Evolutionary conservation across 139 green algal genomes (phyloP).

Genomic region (Tetratostichococcus sp.): DNA sequence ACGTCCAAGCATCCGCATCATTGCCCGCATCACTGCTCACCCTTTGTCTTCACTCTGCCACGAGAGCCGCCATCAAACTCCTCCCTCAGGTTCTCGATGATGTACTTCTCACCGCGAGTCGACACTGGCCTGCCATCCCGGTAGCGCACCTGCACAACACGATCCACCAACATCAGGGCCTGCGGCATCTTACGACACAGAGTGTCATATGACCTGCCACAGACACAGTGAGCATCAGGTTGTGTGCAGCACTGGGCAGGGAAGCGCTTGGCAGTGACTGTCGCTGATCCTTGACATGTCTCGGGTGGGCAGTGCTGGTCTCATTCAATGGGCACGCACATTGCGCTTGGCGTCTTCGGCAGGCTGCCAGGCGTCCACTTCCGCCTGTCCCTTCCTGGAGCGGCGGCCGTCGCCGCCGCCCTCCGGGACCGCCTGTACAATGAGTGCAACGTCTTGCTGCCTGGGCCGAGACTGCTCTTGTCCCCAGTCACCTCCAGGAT

Average conservation of each 20-base stretch:
- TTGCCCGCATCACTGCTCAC: conserved; percentile 1
- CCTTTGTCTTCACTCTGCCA: conserved; percentile 58
- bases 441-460: too few species aligned
- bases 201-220: too few species aligned
- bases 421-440: not conserved
- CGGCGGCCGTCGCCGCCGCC: too few species aligned
- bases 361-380: not conserved
- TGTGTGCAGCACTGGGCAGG: too few species aligned
- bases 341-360: not conserved
- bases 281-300: too few species aligned
- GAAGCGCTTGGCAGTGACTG: too few species aligned
- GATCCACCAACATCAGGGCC: too few species aligned
- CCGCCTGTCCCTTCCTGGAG: not conserved
- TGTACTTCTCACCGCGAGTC: conserved; percentile 63
- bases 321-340: not conserved
- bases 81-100: conserved; percentile 42
- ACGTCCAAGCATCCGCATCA: too few species aligned
- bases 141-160: conserved; percentile 32
- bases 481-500: too few species aligned
- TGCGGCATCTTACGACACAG: not conserved
- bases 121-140: conserved; percentile 51
- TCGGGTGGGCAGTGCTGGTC: too few species aligned
- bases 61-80: conserved; percentile 59
- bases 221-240: too few species aligned
- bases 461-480: too few species aligned